phyloP scores from a whole-genome alignment of 768 basidiomycete species.

The Termitomyces titanicus region DNA sequence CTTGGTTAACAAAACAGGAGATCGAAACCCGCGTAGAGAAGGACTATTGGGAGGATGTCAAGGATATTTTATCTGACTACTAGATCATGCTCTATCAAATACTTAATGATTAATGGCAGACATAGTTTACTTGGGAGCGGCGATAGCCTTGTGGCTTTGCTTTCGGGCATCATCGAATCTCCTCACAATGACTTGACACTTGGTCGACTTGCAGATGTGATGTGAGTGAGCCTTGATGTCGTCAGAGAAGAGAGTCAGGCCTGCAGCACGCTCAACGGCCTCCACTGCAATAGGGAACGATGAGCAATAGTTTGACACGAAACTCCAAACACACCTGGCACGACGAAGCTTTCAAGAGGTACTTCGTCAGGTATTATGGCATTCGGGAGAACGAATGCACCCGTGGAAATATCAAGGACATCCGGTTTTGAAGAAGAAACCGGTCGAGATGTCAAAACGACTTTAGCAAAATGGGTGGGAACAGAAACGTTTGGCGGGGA shows the following conservation, averaged over 20 bases:
- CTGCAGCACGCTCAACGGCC: constrained; percentile 86
- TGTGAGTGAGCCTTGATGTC: constrained; percentile 69
- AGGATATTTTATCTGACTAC: constrained; percentile 77
- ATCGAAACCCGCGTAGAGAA: constrained; percentile 64
- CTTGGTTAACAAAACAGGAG: constrained; percentile 94
- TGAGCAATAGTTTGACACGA: background rate
- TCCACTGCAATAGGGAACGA: constrained; percentile 56
- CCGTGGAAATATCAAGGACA: constrained; percentile 73
- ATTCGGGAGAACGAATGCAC: constrained; percentile 96
- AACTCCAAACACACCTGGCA: constrained; percentile 56
- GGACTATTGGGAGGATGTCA: constrained; percentile 73
- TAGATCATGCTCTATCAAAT: constrained; percentile 24
- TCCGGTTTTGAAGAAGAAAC: constrained; percentile 70
- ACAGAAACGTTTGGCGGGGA: constrained; percentile 86
- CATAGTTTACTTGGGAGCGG: constrained; percentile 40
- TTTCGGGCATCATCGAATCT: constrained; percentile 91
- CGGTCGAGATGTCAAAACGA: constrained; percentile 76
- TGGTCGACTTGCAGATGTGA: constrained; percentile 85
- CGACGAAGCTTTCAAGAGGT: constrained; percentile 74
- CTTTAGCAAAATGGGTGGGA: constrained; percentile 98
- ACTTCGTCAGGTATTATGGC: constrained; percentile 85
- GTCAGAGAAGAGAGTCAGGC: constrained; percentile 83
- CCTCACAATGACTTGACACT: constrained; percentile 85
- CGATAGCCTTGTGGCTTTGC: constrained; percentile 50
- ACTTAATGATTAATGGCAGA: constrained; percentile 4